Evolutionary conservation across 2,329 filamentous ascomycete genomes (phyloP).

Genomic region (Beauveria asiatica): DNA sequence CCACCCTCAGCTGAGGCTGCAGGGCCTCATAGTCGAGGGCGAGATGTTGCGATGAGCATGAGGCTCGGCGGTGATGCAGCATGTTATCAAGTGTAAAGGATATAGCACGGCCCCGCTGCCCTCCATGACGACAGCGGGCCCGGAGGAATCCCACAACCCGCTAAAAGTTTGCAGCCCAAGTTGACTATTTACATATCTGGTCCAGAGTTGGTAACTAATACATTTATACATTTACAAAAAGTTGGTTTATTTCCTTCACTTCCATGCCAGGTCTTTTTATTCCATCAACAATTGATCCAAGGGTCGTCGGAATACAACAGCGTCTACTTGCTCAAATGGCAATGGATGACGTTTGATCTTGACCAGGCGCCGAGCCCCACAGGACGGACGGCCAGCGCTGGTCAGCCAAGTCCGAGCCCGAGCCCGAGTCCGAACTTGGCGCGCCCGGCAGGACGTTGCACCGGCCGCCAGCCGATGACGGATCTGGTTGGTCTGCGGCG

Average conservation of each 20-base stretch:
- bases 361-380: neutral
- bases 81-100: neutral
- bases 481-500: too few species aligned
- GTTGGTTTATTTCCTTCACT: too few species aligned
- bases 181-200: too few species aligned
- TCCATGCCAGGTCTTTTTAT: too few species aligned
- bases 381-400: neutral
- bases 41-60: neutral
- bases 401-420: slow-evolving; percentile 1
- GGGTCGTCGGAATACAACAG: neutral
- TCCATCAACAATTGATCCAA: too few species aligned
- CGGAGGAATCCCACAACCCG: neutral
- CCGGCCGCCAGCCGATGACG: neutral
- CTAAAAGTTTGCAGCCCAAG: too few species aligned
- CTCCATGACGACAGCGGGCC: neutral
- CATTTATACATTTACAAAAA: too few species aligned
- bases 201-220: too few species aligned
- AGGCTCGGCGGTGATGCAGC: neutral
- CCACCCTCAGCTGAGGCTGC: neutral
- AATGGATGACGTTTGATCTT: neutral
- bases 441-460: neutral
- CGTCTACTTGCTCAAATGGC: neutral
- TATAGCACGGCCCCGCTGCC: neutral
- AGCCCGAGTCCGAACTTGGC: neutral
- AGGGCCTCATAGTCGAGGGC: neutral